These are phyloP conservation scores for Colletotrichum sp. DNA, from an alignment of 2,329 filamentous ascomycete genomes.

Conservation along the genomic window DNA sequence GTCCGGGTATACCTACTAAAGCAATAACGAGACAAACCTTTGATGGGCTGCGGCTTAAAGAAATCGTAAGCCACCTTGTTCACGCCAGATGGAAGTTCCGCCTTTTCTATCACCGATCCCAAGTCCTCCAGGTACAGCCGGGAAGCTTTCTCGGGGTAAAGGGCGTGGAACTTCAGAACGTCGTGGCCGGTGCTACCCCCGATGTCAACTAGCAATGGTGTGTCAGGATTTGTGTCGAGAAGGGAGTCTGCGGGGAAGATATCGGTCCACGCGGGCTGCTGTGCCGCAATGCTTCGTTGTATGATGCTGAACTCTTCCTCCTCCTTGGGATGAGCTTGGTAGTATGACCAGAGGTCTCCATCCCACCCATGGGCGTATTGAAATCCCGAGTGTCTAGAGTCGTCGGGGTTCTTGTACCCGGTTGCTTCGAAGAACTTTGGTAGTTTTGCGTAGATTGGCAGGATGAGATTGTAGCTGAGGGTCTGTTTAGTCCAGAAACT, in stretches of 20 bases:
- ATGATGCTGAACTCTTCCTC: neutral
- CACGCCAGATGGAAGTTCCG: neutral
- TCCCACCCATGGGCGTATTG: neutral
- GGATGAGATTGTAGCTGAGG: neutral
- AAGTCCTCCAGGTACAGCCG: neutral
- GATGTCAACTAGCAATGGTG: neutral
- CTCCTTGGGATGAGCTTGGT: neutral
- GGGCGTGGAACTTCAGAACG: neutral
- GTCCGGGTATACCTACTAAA: fast-evolving
- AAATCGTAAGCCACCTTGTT: constrained; percentile 35
- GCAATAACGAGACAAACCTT: neutral
- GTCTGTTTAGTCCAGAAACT: fast-evolving
- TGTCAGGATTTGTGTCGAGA: neutral
- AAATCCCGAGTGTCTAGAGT: neutral
- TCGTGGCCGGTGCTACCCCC: neutral
- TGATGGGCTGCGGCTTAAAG: constrained; percentile 38
- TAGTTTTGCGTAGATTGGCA: neutral
- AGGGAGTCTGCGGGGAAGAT: neutral
- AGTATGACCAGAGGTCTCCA: neutral
- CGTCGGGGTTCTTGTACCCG: neutral
- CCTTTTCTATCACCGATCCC: neutral
- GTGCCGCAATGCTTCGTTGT: neutral
- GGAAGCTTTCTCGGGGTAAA: neutral
- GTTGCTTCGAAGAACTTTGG: neutral
- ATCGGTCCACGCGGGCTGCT: neutral